phyloP scores from a whole-genome alignment of 257 asterid genomes.

The Solanum peruvianum region DNA sequence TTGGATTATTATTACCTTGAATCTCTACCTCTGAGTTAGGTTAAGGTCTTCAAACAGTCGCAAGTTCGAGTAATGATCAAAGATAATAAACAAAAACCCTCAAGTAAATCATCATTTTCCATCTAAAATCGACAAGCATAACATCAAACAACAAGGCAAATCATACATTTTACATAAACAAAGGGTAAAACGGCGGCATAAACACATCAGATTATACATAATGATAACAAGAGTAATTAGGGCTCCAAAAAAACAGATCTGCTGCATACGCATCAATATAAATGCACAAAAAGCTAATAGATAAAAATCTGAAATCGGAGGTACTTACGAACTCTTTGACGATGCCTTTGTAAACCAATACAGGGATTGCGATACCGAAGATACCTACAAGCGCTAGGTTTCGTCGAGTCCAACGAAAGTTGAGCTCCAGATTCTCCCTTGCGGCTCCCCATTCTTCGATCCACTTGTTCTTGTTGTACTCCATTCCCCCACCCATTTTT shows the following conservation, averaged over 20 bases:
- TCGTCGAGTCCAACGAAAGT: constrained; percentile 89
- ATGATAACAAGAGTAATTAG: background rate
- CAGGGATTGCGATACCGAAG: constrained; percentile 76
- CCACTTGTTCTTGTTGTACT: constrained; percentile 68
- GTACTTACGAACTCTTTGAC: constrained; percentile 68
- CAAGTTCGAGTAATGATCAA: background rate
- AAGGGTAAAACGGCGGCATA: background rate
- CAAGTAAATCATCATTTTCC: background rate
- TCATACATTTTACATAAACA: background rate
- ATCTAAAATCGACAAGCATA: background rate
- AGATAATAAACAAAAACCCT: background rate
- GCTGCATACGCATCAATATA: background rate
- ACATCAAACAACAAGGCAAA: background rate
- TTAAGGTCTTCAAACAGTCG: background rate
- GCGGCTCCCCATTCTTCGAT: constrained; percentile 75
- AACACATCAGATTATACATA: background rate
- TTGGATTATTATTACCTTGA: background rate
- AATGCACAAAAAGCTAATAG: background rate
- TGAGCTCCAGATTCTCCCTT: constrained; percentile 80
- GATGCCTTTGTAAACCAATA: constrained; percentile 77
- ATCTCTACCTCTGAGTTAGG: background rate
- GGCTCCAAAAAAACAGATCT: background rate
- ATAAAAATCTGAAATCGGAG: background rate
- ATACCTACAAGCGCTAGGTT: constrained; percentile 75
- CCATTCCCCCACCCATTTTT: constrained; percentile 97